Evolutionary conservation across 2,329 filamentous ascomycete genomes (phyloP), one percentile per base, ranked within the genome.

Genomic region (Sarocladium strictum): DNA sequence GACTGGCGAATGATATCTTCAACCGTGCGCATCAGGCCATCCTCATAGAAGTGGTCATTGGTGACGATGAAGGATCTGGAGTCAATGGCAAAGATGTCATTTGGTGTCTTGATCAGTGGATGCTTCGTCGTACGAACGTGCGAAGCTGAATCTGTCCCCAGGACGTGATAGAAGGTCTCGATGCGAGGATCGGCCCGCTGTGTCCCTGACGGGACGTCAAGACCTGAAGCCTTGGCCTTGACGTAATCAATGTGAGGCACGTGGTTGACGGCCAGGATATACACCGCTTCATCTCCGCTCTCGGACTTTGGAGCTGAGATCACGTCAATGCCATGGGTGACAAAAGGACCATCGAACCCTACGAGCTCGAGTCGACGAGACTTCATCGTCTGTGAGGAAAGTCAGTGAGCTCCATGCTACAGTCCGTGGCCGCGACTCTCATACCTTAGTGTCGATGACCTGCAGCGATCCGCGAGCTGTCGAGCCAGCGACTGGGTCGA

Each of bases 191-290:
- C 71, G 0, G 75, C 72, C 56, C 74, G 74, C 10, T 65, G 66
- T 2, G 62, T 61, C 2, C 66, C 65, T 3, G 58, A 56, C 2
- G 57, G 58, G 6, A 60, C 17, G 24, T 53, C 45, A 27, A 61
- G 60, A 2, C 54, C 54, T 3, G 50, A 41, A 4, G 17, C 19
- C 17, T 43, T 21, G 17, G 64, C 62, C n/a, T 17, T 19, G 7
- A 55, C 27, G 21, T 71, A 74, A 0, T 69, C 69, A 0, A 71
- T 69, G 55, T 83, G 77, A 0, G 81, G 76, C 1, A 78, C 59
- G 54, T 86, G 83, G 58, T 86, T 86, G 51, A 86, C 65, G 0
- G 78, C 81, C 54, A 80, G 81, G 45, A 86, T 78, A 59, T 82
- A 85, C 5, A 85, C 76, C 0, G 77, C 67, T 1, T 69, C 62